A percentile compares a stretch with the other conserved stretches of the same genome.
phyloP scores from a whole-genome alignment of 208 protist genomes.

The Leishmania martiniquensis region DNA sequence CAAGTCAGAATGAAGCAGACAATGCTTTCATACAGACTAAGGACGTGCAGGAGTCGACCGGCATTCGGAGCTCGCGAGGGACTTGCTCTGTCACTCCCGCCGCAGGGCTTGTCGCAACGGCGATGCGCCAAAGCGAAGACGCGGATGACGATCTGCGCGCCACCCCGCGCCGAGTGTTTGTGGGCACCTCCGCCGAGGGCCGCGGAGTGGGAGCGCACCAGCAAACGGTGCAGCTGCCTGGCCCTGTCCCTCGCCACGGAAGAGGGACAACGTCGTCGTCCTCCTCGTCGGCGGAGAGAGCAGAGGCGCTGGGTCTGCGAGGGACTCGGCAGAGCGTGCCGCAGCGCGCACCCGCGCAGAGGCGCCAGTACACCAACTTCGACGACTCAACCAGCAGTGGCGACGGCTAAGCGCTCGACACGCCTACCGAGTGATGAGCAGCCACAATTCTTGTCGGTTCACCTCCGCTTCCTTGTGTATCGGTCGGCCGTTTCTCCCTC shows the following conservation, averaged over 20 bases:
- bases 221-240: slow-evolving; percentile 12
- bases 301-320: slow-evolving; percentile 25
- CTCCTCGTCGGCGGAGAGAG: slow-evolving; percentile 34
- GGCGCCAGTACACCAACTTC: slow-evolving; percentile 40
- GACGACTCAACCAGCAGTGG: slow-evolving; percentile 40
- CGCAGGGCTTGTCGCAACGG: slow-evolving; percentile 8
- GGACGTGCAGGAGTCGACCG: background rate
- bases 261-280: slow-evolving; percentile 52
- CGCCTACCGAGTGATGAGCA: background rate
- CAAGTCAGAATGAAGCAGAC: slow-evolving; percentile 12
- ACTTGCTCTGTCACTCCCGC: background rate
- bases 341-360: slow-evolving; percentile 4
- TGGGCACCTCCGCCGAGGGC: slow-evolving; percentile 11
- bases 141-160: slow-evolving; percentile 22
- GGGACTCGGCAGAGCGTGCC: background rate
- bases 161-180: slow-evolving; percentile 46
- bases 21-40: slow-evolving; percentile 29
- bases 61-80: background rate
- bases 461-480: background rate
- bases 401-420: background rate
- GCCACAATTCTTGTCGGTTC: background rate
- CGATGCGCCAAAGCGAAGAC: slow-evolving; percentile 9
- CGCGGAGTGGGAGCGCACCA: slow-evolving; percentile 25
- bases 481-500: background rate
- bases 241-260: slow-evolving; percentile 49